phyloP scores from a whole-genome alignment of 208 protist genomes.

The Trypanosoma boissoni region DNA sequence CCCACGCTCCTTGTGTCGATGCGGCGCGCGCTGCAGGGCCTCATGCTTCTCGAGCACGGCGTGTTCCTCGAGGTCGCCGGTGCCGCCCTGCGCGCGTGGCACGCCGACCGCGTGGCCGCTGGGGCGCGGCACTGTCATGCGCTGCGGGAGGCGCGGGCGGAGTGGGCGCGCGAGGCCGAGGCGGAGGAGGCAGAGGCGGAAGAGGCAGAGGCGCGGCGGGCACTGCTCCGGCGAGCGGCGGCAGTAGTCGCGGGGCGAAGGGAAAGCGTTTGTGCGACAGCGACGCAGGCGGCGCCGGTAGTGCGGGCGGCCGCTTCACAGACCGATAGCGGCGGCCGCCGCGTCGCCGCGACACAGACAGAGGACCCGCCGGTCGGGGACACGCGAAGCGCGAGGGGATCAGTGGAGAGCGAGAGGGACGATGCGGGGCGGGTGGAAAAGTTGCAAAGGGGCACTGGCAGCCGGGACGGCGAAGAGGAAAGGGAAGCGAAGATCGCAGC shows the following conservation, averaged over 20 bases:
- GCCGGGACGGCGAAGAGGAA: too few species aligned
- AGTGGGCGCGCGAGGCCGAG: not conserved
- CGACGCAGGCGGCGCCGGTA: not conserved
- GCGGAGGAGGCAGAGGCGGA: not conserved
- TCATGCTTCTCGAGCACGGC: conserved; percentile 10
- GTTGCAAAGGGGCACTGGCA: too few species aligned
- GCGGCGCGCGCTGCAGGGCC: not conserved
- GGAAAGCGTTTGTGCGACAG: not conserved
- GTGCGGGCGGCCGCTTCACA: conserved; percentile 1
- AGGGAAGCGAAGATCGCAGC: not conserved
- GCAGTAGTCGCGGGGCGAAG: not conserved
- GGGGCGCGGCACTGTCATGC: not conserved
- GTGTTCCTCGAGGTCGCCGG: conserved; percentile 1
- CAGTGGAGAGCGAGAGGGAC: not conserved
- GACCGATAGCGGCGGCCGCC: conserved; percentile 1
- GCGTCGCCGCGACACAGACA: conserved; percentile 1
- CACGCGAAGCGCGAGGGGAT: not conserved
- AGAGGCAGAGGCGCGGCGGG: not conserved
- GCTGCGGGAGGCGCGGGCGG: not conserved
- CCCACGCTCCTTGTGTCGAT: not conserved
- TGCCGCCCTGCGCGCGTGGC: not conserved
- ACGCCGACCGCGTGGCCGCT: not conserved
- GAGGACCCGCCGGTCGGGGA: not conserved
- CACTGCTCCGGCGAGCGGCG: not conserved
- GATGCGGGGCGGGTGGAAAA: not conserved